A percentile compares a stretch with the other conserved stretches of the same genome.
Conservation (phyloP, 768 basidiomycete species). For the Termitomyces sp. region DNA sequence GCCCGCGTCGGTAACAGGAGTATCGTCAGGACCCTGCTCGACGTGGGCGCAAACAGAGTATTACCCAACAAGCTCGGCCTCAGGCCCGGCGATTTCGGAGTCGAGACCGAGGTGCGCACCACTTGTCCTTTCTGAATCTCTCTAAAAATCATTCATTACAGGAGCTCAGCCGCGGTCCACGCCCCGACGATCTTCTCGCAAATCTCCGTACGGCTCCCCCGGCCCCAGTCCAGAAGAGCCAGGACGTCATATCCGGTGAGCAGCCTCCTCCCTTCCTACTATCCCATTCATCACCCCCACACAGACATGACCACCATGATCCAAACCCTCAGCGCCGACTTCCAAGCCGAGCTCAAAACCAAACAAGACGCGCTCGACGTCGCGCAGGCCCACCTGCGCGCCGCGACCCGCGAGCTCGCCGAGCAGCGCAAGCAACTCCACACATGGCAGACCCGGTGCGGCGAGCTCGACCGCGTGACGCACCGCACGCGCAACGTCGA, state of each 20-base stretch:
- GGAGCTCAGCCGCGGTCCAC: conserved; percentile 66
- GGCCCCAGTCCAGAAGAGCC: conserved; percentile 79
- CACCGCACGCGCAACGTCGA: conserved; percentile 84
- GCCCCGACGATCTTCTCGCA: conserved; percentile 77
- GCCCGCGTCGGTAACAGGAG: conserved; percentile 89
- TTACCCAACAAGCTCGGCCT: conserved; percentile 91
- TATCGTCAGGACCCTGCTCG: conserved; percentile 79
- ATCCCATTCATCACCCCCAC: no score
- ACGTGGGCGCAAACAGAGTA: conserved; percentile 88
- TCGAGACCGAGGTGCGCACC: conserved; percentile 83
- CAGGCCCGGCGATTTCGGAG: conserved; percentile 90
- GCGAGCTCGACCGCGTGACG: conserved; percentile 73
- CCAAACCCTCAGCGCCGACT: conserved; percentile 70
- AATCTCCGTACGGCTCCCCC: conserved; percentile 69
- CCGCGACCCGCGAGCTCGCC: conserved; percentile 85
- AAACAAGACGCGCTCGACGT: conserved; percentile 88
- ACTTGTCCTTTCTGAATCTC: background rate
- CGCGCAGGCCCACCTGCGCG: conserved; percentile 80
- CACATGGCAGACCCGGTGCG: conserved; percentile 64
- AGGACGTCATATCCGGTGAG: conserved; percentile 76
- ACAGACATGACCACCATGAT: conserved; percentile 86
- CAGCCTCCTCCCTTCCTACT: no score
- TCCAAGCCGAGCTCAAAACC: conserved; percentile 73
- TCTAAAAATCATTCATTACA: conserved; percentile 16
- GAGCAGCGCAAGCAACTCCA: conserved; percentile 86